Base-by-base conservation (phyloP, 164 flowering plant species). In the Santalum album region DNA sequence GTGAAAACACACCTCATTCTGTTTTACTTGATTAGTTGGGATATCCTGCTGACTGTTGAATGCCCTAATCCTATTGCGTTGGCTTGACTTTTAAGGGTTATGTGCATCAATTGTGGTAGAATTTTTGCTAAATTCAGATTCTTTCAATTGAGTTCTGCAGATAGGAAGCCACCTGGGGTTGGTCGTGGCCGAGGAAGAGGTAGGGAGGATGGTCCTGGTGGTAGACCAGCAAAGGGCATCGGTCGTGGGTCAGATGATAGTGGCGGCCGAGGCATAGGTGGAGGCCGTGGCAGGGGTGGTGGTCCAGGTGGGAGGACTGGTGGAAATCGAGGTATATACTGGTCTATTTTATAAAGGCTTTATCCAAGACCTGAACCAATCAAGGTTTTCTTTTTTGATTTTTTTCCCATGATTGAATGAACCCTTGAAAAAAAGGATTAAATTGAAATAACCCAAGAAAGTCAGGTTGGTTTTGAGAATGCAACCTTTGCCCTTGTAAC, bases 181-280 rank as follows among this genome's bases (percentile, higher is more conserved):
- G 72, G 76, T 40, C 68, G 75, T 39, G 34, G 34, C 9, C 65
- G 75, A 58, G 72, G 76, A 53, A 68, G 76, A 59, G 76, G 76
- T 7, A 62, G 73, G 53, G 73, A 69, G 18, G 76, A 68, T 56
- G 64, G 70, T 34, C 46, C 70, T 44, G 54, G 64, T 52, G 78
- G 75, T 29, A 57, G 82, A 19, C 63, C 62, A 56, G 54, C 55
- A 7, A 78, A 61, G 62, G 82, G 79, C 22, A 65, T 67, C 49
- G 82, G 82, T 2, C 76, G 78, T 56, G 78, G 82, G 14, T 15
- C 73, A 23, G 82, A 75, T 58, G 82, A 75, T 57, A 79, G 79
- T 42, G 63, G 65, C 21, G 57, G 56, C 36, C 69, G 58, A 56
- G 79, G 75, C n/a, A 12, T 53, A 10, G 72, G 72, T 51, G 71